A percentile compares a stretch with the other conserved stretches of the same genome.
phyloP scores from a whole-genome alignment of 768 basidiomycete species.

The Boletus rubescentipes region DNA sequence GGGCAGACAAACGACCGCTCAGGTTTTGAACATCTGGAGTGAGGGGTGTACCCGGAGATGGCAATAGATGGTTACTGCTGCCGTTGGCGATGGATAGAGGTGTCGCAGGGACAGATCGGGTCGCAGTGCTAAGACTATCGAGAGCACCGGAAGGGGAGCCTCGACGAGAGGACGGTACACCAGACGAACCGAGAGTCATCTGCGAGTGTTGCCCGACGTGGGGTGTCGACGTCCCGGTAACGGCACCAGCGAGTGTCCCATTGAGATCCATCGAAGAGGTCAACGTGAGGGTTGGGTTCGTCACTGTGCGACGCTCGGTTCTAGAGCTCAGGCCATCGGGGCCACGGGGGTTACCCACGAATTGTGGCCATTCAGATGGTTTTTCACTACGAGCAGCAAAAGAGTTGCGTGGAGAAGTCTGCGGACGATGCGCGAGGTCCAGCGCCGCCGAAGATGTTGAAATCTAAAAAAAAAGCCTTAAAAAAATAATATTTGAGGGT shows the following conservation, averaged over 20 bases:
- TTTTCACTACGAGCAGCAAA: slow-evolving; percentile 63
- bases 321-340: slow-evolving; percentile 58
- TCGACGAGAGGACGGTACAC: slow-evolving; percentile 59
- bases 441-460: slow-evolving; percentile 89
- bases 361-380: slow-evolving; percentile 94
- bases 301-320: slow-evolving; percentile 67
- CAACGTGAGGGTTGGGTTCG: slow-evolving; percentile 69
- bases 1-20: slow-evolving; percentile 62
- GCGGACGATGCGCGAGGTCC: slow-evolving; percentile 87
- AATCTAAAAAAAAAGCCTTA: slow-evolving; percentile 42
- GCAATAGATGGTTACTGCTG: slow-evolving; percentile 49
- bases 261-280: slow-evolving; percentile 54
- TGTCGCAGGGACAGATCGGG: slow-evolving; percentile 83
- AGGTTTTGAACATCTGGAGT: slow-evolving; percentile 57
- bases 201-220: slow-evolving; percentile 64
- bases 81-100: slow-evolving; percentile 58
- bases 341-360: slow-evolving; percentile 59
- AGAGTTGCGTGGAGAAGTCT: slow-evolving; percentile 68
- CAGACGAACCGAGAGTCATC: slow-evolving; percentile 32
- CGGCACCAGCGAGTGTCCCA: slow-evolving; percentile 43
- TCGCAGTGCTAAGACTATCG: slow-evolving; percentile 57
- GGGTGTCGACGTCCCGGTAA: slow-evolving; percentile 64
- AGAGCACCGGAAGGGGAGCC: slow-evolving; percentile 69
- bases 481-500: slow-evolving; percentile 6
- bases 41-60: slow-evolving; percentile 63